Conservation (phyloP, 495 filamentous ascomycete genomes). For the Saxophila tyrrhenica region DNA sequence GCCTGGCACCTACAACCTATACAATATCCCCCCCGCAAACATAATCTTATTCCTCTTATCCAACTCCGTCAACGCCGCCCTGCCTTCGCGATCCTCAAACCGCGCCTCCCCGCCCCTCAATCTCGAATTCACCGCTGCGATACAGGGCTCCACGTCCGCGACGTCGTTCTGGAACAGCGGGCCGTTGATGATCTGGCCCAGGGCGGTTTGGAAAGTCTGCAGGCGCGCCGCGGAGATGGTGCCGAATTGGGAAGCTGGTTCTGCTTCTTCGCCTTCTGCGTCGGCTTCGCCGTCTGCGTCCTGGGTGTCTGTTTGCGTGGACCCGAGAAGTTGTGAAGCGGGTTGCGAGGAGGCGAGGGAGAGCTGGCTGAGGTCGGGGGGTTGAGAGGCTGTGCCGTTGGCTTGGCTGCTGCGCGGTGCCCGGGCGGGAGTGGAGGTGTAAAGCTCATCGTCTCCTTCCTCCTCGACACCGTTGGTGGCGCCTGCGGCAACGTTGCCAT, state of each 20-base stretch:
- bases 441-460: slow-evolving; percentile 44
- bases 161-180: slow-evolving; percentile 70
- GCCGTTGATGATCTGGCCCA: slow-evolving; percentile 71
- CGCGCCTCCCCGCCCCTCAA: slow-evolving; percentile 39
- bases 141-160: slow-evolving; percentile 59
- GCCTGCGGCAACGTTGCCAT: slow-evolving; percentile 10
- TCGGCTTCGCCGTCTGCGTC: slow-evolving; percentile 38
- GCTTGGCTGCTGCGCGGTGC: slow-evolving; percentile 30
- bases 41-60: slow-evolving; percentile 80
- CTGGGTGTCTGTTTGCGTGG: slow-evolving; percentile 37
- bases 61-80: slow-evolving; percentile 66
- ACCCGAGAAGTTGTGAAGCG: slow-evolving; percentile 47
- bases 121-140: slow-evolving; percentile 67
- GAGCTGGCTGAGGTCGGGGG: slow-evolving; percentile 39
- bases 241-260: slow-evolving; percentile 10
- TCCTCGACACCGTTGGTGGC: slow-evolving; percentile 30
- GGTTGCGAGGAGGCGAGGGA: slow-evolving; percentile 56
- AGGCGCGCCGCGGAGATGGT: slow-evolving; percentile 52
- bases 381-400: slow-evolving; percentile 24
- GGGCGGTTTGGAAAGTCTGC: slow-evolving; percentile 59
- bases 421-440: slow-evolving; percentile 42
- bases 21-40: slow-evolving; percentile 48
- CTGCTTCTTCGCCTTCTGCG: slow-evolving; percentile 21
- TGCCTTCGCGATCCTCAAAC: slow-evolving; percentile 64
- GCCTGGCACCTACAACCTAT: slow-evolving; percentile 31